Evolutionary conservation across 2,329 filamentous ascomycete species (phyloP).

Genomic region (Tolypocladium ovalisporum): DNA sequence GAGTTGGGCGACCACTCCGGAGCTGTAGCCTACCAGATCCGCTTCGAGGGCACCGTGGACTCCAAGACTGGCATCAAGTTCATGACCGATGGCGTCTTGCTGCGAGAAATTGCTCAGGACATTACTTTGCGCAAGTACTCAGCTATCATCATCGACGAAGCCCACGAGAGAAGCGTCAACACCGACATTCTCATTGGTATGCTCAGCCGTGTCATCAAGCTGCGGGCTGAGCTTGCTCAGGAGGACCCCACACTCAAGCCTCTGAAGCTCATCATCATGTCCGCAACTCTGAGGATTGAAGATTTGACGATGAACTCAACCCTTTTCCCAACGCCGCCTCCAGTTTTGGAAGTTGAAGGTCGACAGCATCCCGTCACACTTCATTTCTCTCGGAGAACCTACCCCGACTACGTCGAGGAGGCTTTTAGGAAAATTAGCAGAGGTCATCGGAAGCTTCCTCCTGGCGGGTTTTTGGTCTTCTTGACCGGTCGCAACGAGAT

Average conservation of each 20-base stretch:
- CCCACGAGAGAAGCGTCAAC: constrained; percentile 93
- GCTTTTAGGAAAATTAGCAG: constrained; percentile 76
- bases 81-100: constrained; percentile 94
- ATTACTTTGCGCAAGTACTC: constrained; percentile 85
- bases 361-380: constrained; percentile 82
- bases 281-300: constrained; percentile 80
- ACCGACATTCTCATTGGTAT: constrained; percentile 98
- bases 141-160: constrained; percentile 88
- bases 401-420: constrained; percentile 83
- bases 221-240: constrained; percentile 63
- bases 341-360: constrained; percentile 81
- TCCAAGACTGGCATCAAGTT: constrained; percentile 88
- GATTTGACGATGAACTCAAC: constrained; percentile 79
- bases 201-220: constrained; percentile 81
- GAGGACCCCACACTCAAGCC: constrained; percentile 64
- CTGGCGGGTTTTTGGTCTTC: constrained; percentile 87
- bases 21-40: constrained; percentile 83
- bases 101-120: constrained; percentile 85
- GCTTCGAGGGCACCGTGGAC: constrained; percentile 78
- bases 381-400: constrained; percentile 77
- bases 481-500: constrained; percentile 93
- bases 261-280: constrained; percentile 95
- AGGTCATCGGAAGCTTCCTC: constrained; percentile 81
- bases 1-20: constrained; percentile 72
- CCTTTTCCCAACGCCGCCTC: constrained; percentile 69